phyloP scores from a whole-genome alignment of 352 stramenopile genomes.

The Pythium dissotocum region DNA sequence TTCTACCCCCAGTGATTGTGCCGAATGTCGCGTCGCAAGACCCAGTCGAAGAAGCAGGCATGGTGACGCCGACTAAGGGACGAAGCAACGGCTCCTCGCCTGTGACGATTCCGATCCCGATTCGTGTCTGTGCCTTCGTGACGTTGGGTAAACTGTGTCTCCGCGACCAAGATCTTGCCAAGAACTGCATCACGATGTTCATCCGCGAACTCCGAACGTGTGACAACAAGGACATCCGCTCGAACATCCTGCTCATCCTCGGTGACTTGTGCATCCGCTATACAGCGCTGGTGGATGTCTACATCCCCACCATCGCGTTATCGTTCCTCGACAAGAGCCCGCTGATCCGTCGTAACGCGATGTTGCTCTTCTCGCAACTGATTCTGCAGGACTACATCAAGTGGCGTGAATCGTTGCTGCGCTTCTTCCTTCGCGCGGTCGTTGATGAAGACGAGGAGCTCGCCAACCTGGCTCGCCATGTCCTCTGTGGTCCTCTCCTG shows the following conservation, averaged over 20 bases:
- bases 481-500: conserved; percentile 90
- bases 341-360: conserved; percentile 91
- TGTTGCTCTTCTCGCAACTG: conserved; percentile 95
- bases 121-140: conserved; percentile 93
- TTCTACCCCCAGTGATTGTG: conserved; percentile 65
- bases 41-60: conserved; percentile 17
- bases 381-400: conserved; percentile 99
- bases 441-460: conserved; percentile 95
- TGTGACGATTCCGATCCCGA: conserved; percentile 60
- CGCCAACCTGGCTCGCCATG: conserved; percentile 90
- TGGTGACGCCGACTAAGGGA: conserved; percentile 33
- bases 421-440: conserved; percentile 94
- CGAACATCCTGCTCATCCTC: conserved; percentile 96
- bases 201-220: conserved; percentile 92
- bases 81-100: neutral
- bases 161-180: conserved; percentile 92
- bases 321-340: conserved; percentile 90
- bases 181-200: conserved; percentile 94
- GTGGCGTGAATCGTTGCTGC: conserved; percentile 95
- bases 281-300: conserved; percentile 95
- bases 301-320: conserved; percentile 94
- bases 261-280: conserved; percentile 96
- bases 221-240: conserved; percentile 87
- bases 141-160: conserved; percentile 96
- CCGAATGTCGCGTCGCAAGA: conserved; percentile 18